Percentiles rank a stretch among this genome's conserved stretches.
Evolutionary conservation across 768 basidiomycete species (phyloP).

Genomic region (Crepidotus variabilis): DNA sequence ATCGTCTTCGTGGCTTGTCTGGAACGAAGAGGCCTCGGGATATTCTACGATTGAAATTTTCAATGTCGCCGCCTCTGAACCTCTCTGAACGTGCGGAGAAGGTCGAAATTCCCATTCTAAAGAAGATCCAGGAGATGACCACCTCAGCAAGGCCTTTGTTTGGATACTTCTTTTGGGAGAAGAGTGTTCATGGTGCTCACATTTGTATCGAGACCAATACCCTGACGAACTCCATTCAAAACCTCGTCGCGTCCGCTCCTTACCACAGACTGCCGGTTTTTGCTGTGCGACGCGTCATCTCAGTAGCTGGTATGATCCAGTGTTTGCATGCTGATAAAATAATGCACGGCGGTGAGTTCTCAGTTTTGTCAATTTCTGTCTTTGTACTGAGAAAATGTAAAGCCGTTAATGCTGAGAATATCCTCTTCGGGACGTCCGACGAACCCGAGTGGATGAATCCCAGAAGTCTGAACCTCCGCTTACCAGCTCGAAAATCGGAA

Average conservation of each 20-base stretch:
- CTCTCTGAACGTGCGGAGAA: constrained; percentile 5
- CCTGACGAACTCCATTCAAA: constrained; percentile 5
- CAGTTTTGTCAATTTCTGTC: not conserved
- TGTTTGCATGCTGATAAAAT: constrained; percentile 8
- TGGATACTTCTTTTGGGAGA: constrained; percentile 13
- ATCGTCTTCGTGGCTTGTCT: constrained; percentile 15
- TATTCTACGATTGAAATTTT: constrained; percentile 15
- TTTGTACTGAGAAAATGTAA: not conserved
- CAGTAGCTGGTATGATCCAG: not conserved
- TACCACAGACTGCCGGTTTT: constrained; percentile 10
- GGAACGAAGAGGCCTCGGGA: not conserved
- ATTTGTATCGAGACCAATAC: constrained; percentile 10
- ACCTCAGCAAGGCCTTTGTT: not conserved
- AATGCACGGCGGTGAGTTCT: constrained; percentile 14
- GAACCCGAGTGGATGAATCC: constrained; percentile 4
- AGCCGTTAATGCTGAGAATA: constrained; percentile 11
- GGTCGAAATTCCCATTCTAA: constrained; percentile 11
- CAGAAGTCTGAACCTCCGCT: constrained; percentile 9
- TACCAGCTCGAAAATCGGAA: constrained; percentile 1
- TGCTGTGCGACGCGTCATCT: constrained; percentile 9
- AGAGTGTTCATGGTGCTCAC: constrained; percentile 9
- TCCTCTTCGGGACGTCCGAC: constrained; percentile 3
- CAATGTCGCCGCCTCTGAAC: constrained; percentile 10
- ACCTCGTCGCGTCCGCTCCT: constrained; percentile 3
- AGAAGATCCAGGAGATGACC: not conserved